Evolutionary conservation across 2,329 filamentous ascomycete genomes (phyloP), one percentile per base, ranked within the genome.

Genomic region (Emmonsia crescens): DNA sequence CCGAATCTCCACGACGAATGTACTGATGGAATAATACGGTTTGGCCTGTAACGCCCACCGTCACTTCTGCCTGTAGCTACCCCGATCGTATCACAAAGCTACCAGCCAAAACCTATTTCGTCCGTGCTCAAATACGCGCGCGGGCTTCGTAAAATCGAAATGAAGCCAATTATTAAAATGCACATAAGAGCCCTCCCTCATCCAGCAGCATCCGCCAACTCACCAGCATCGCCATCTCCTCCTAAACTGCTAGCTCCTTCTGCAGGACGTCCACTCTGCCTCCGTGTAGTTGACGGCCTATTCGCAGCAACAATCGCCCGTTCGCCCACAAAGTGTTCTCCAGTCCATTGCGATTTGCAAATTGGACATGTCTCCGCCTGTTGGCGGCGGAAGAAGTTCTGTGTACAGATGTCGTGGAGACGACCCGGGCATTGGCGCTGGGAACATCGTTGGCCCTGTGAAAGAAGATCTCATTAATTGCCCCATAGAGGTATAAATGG

Each of bases 331-430:
- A 76, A 80, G 62, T 75, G 72, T 60, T 82, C 72, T 19, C 79
- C 78, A 10, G 74, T 76, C 82, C 82, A 85, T 2, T 72, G 70
- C 24, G 72, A 75, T 66, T 79, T 78, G 70, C 82, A 85, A 2
- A 76, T 62, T 0, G 89, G 87, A 69, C 91, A 96, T 49, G 79
- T 81, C 64, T 82, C 82, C 0, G 80, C 80, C 61, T 82, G 76
- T 64, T 84, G 80, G 48, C 85, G 83, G 24, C 87, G 81, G 80
- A 91, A 96, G 72, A 88, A 91, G 33, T 84, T 85, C 14, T 84
- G 82, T 61, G 85, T 80, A 72, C 91, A 96, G 58, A 86, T 84
- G 65, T 91, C 83, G 72, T 96, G 92, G 19, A 96, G 74, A 12
- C 92, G 80, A 12, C 85, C 80, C 36, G 75, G 78, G 72, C 92